A percentile compares a stretch with the other conserved stretches of the same genome.
phyloP scores from a whole-genome alignment of 768 basidiomycete species.

The Tylopilus sp. region DNA sequence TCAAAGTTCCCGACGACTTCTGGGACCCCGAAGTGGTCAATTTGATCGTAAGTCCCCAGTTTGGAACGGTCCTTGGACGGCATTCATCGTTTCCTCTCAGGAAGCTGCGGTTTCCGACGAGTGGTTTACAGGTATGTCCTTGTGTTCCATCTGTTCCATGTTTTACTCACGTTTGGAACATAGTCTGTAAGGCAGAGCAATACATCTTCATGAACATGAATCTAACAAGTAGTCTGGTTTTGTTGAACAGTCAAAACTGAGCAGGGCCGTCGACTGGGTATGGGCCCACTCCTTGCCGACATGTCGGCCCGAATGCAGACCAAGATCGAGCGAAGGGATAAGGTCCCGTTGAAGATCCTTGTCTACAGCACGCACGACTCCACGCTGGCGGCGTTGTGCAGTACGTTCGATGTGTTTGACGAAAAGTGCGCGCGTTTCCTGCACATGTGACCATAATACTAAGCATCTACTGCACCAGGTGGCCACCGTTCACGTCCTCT shows the following conservation, averaged over 20 bases:
- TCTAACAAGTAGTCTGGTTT: slow-evolving; percentile 3
- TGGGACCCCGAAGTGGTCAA: slow-evolving; percentile 57
- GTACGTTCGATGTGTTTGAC: slow-evolving; percentile 71
- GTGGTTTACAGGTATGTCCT: slow-evolving; percentile 63
- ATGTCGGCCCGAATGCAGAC: slow-evolving; percentile 58
- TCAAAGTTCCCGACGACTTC: slow-evolving; percentile 70
- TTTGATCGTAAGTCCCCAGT: slow-evolving; percentile 45
- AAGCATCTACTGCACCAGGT: slow-evolving; percentile 36
- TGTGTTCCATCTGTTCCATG: neutral
- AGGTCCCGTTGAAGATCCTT: slow-evolving; percentile 58
- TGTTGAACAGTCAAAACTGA: slow-evolving; percentile 57
- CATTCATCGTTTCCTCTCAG: slow-evolving; percentile 30
- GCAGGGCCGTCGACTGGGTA: slow-evolving; percentile 71
- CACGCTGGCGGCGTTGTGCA: slow-evolving; percentile 57
- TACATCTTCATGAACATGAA: neutral
- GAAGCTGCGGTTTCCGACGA: slow-evolving; percentile 73
- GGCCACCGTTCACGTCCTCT: slow-evolving; percentile 74
- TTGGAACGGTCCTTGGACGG: neutral
- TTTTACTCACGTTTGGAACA: slow-evolving; percentile 5
- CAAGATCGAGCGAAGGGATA: slow-evolving; percentile 44
- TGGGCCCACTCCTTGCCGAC: slow-evolving; percentile 72
- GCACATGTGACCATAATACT: neutral
- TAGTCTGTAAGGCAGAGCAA: slow-evolving; percentile 23
- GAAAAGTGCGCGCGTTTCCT: slow-evolving; percentile 49
- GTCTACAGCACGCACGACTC: slow-evolving; percentile 75